phyloP scores from a whole-genome alignment of 805 yeast species.

The Lipomyces mesembrius region DNA sequence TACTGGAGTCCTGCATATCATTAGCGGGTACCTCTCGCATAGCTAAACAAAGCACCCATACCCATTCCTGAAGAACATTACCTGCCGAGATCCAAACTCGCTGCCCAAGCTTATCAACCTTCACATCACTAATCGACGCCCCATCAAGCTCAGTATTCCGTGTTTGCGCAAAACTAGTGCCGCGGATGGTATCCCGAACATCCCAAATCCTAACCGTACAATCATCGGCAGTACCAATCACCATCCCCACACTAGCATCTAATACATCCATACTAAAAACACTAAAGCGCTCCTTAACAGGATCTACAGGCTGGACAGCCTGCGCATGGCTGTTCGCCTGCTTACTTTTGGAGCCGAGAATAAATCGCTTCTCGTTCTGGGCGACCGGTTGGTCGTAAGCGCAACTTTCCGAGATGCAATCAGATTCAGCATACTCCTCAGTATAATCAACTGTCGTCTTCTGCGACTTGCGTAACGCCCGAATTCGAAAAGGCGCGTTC shows the following conservation, averaged over 20 bases:
- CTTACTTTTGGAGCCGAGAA: neutral
- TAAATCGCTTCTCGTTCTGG: neutral
- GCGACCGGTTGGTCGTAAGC: neutral
- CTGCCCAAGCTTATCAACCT: slow-evolving; percentile 9
- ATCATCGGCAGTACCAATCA: slow-evolving; percentile 31
- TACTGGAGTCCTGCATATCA: slow-evolving; percentile 15
- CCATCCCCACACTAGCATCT: slow-evolving; percentile 16
- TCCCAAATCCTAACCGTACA: slow-evolving; percentile 24
- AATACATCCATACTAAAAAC: slow-evolving; percentile 19
- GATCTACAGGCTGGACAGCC: neutral
- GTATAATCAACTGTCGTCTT: neutral
- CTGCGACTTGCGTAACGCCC: slow-evolving; percentile 13
- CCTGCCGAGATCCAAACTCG: slow-evolving; percentile 30
- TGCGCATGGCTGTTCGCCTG: neutral
- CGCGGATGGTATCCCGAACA: slow-evolving; percentile 9
- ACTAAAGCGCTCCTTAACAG: slow-evolving; percentile 6
- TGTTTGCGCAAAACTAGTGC: slow-evolving; percentile 13
- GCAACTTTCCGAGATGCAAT: neutral
- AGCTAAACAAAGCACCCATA: neutral
- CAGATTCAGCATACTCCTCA: neutral
- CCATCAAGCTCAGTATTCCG: slow-evolving; percentile 8
- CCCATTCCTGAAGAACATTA: slow-evolving; percentile 33
- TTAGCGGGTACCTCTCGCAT: neutral
- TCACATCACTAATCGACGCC: slow-evolving; percentile 14
- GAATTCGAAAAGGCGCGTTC: slow-evolving; percentile 22